A percentile compares a stretch with the other conserved stretches of the same genome.
Evolutionary conservation across 768 basidiomycete species (phyloP).

Genomic region (Strobilomyces dryophilus): DNA sequence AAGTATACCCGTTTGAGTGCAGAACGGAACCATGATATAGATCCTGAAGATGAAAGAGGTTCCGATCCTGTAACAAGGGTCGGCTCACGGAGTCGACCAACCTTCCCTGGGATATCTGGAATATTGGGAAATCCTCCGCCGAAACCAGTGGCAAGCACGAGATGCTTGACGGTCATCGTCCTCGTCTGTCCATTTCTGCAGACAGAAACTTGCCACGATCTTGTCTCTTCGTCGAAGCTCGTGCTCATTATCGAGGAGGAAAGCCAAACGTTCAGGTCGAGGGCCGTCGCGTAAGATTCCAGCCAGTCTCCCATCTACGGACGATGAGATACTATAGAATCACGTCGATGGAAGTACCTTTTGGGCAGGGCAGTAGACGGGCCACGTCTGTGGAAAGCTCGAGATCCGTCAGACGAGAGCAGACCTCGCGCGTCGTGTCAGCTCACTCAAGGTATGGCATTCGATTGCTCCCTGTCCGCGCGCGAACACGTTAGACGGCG

Average conservation of each 20-base stretch:
- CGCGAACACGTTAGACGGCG: background rate
- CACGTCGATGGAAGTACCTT: slow-evolving; percentile 34
- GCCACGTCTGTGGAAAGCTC: slow-evolving; percentile 55
- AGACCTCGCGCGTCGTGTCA: too few relatives aligned
- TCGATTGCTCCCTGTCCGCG: slow-evolving; percentile 42
- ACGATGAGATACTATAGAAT: background rate
- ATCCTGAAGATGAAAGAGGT: slow-evolving; percentile 30
- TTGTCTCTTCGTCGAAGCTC: slow-evolving; percentile 31
- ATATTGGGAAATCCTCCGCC: slow-evolving; percentile 44
- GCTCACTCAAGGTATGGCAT: slow-evolving; percentile 53
- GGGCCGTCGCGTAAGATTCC: slow-evolving; percentile 51
- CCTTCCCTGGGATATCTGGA: slow-evolving; percentile 44
- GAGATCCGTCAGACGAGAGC: background rate
- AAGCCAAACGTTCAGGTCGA: slow-evolving; percentile 63
- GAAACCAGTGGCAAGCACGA: slow-evolving; percentile 55
- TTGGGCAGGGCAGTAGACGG: slow-evolving; percentile 43
- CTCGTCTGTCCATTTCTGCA: slow-evolving; percentile 27
- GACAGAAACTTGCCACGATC: slow-evolving; percentile 42
- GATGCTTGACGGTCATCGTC: slow-evolving; percentile 40
- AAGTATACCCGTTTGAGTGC: slow-evolving; percentile 51
- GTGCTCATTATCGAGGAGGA: slow-evolving; percentile 38
- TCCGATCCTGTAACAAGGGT: background rate
- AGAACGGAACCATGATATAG: slow-evolving; percentile 47
- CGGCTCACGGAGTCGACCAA: slow-evolving; percentile 4
- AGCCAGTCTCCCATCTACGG: slow-evolving; percentile 57